Percentiles rank a stretch among this genome's conserved stretches.
Conservation (phyloP, 768 basidiomycete species). For the Trametes cinnabarina region DNA sequence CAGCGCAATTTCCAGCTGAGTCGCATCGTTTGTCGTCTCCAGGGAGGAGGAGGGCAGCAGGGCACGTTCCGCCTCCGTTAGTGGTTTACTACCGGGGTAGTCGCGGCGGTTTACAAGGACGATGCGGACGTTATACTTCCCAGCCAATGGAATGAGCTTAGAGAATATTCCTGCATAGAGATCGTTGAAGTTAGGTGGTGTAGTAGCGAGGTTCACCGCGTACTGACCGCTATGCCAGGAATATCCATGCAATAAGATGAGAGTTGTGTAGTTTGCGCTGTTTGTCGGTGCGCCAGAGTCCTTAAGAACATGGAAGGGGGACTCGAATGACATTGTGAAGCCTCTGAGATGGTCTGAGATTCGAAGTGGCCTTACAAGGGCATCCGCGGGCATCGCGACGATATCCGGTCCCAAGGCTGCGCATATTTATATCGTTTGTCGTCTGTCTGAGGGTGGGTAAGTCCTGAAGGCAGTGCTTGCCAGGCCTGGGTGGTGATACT, state of each 20-base stretch:
- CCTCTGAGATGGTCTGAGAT: neutral
- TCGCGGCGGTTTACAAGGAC: conserved; percentile 27
- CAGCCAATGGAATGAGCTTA: conserved; percentile 15
- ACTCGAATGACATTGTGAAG: neutral
- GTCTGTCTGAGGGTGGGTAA: too few species aligned
- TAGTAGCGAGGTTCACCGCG: neutral
- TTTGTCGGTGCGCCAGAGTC: conserved; percentile 22
- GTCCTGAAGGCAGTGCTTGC: too few species aligned
- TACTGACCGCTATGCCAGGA: conserved; percentile 20
- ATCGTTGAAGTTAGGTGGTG: neutral
- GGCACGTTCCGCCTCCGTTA: conserved; percentile 13
- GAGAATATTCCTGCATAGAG: conserved; percentile 3
- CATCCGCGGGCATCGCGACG: neutral
- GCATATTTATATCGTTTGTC: too few species aligned
- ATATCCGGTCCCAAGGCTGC: neutral
- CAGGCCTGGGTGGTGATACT: neutral
- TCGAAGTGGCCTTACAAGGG: neutral
- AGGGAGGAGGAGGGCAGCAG: neutral
- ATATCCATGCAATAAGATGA: conserved; percentile 24
- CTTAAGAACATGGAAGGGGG: conserved; percentile 5
- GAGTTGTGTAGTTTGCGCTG: conserved; percentile 19
- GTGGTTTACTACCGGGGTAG: conserved; percentile 24
- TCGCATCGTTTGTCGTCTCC: neutral
- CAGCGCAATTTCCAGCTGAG: neutral
- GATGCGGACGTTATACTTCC: conserved; percentile 20